Percentiles rank a stretch among this genome's conserved stretches.
Conservation (phyloP, 1,284 basidiomycete genomes). For the Irpex sp. region DNA sequence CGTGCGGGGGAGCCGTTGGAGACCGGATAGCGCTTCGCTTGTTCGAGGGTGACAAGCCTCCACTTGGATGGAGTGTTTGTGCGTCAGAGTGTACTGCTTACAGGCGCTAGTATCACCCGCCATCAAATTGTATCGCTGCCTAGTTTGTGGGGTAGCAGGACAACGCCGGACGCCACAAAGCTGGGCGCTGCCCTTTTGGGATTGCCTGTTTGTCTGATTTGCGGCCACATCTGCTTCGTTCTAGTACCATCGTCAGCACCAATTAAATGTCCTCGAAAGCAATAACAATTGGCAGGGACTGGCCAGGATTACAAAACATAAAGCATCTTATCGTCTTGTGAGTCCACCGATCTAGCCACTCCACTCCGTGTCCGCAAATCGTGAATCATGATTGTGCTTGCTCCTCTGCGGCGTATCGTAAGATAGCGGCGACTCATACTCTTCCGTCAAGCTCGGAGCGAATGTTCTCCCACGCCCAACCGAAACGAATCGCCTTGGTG, state of each 20-base stretch:
- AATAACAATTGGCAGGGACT: not conserved
- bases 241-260: not conserved
- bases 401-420: not conserved
- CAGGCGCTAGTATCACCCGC: not conserved
- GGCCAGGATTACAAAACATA: not conserved
- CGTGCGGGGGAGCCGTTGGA: not conserved
- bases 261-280: not conserved
- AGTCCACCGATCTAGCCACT: not conserved
- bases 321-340: not conserved
- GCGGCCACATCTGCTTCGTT: not conserved
- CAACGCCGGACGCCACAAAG: not conserved
- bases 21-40: not conserved
- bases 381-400: not conserved
- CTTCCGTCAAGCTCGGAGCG: constrained; percentile 34
- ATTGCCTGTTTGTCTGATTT: no score
- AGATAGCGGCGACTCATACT: constrained; percentile 51
- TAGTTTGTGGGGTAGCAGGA: no score
- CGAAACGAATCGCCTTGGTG: constrained; percentile 41
- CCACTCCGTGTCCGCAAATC: not conserved
- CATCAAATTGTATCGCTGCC: not conserved
- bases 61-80: not conserved
- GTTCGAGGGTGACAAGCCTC: not conserved
- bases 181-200: not conserved
- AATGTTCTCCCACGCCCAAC: constrained; percentile 25
- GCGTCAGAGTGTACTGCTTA: not conserved